Base-by-base conservation (phyloP, 148 eudicot species). In the Oxyria digyna region DNA sequence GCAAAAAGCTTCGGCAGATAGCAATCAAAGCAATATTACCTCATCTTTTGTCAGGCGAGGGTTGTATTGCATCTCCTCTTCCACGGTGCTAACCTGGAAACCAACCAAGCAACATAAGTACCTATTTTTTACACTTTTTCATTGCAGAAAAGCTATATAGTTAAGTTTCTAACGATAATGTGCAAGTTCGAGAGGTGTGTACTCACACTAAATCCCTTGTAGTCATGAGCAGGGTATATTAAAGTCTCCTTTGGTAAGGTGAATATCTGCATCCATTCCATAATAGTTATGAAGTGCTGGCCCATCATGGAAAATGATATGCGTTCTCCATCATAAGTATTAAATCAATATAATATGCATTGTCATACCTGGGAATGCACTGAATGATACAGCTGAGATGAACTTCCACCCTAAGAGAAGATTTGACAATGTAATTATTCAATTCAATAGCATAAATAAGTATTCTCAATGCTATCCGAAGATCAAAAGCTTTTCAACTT, bases 171-270 rank as follows among this genome's bases (percentile, higher is more conserved):
- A 24, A 31, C 38, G 46, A 66, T 9, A 18, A 13, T 66, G 26
- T 20, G 17, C 17, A 35, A 18, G 68, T 1, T 18, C 23, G 5
- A 2, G 31, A 59, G 37, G 20, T 14, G 65, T 59, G 65, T 7
- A 54, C 91, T 77, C 86, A 92, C 98, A 43, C 82, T 82, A 80
- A 85, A 90, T 29, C 98, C 98, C 81, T 84, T 90, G 84, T 94
- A 94, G 81, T 94, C 98, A 72, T 94, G 98, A 80, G 91, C 98
- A 46, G 98, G 98, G 80, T 86, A 94, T 12, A 94, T 18, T 67
- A 94, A 75, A 48, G 97, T 94, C 66, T 90, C 96, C 73, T 81
- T 84, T 24, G 97, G 97, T 85, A 94, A 73, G 42, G 92, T 86
- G 79, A 94, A 94, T 71, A 94, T 90, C 98, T 94, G 91, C 41